phyloP scores from a whole-genome alignment of 495 filamentous ascomycete species.

The Apiosordaria backusii region DNA sequence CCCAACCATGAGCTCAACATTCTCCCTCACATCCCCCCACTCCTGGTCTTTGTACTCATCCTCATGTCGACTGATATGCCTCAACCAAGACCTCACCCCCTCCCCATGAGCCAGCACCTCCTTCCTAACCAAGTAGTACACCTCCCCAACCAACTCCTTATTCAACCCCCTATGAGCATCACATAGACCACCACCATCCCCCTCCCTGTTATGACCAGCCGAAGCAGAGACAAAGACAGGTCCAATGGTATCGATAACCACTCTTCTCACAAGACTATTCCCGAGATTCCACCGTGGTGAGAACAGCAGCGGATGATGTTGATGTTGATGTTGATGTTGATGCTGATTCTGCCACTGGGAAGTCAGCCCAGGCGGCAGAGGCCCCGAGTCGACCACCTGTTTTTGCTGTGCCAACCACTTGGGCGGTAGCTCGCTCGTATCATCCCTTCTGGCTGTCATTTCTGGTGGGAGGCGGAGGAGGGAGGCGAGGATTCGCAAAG shows the following conservation, averaged over 20 bases:
- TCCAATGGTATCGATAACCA: no score
- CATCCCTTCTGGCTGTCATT: background rate
- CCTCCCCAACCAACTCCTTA: conserved; percentile 4
- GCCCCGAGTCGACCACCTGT: background rate
- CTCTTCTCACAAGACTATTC: no score
- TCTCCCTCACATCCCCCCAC: background rate
- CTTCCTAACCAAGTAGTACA: background rate
- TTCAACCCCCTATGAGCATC: background rate
- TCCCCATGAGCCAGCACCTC: background rate
- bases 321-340: background rate
- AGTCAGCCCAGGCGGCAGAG: background rate
- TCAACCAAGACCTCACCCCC: conserved; percentile 5
- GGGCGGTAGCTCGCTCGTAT: background rate
- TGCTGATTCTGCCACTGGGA: background rate
- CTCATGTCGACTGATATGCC: background rate
- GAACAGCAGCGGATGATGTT: no score
- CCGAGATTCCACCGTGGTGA: no score
- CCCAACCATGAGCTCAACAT: background rate
- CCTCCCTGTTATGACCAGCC: background rate
- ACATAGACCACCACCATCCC: background rate
- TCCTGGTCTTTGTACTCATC: background rate
- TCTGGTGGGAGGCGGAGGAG: background rate
- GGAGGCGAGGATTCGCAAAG: background rate
- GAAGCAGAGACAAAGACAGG: background rate
- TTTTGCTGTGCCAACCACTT: background rate